Evolutionary conservation across 139 green algal genomes (phyloP).

Genomic region (Monoraphidium neglectum): DNA sequence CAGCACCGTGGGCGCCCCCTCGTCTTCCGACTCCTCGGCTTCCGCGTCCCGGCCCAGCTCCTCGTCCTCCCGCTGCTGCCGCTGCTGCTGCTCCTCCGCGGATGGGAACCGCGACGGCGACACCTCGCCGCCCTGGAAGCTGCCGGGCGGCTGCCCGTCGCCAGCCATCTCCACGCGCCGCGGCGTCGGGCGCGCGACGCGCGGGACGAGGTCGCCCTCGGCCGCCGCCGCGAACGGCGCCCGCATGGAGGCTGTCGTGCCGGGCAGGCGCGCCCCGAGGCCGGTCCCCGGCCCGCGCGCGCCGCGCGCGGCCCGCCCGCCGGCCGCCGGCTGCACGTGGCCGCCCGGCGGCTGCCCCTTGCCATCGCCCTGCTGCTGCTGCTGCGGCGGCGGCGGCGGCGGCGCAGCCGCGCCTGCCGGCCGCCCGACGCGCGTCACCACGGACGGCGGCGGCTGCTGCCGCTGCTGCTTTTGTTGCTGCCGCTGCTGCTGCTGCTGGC

Average conservation of each 20-base stretch:
- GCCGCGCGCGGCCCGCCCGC: neutral
- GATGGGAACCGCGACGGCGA: neutral
- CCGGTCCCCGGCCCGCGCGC: neutral
- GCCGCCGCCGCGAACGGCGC: too few relatives aligned
- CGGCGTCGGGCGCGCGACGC: too few relatives aligned
- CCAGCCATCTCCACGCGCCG: too few relatives aligned
- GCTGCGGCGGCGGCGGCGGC: neutral
- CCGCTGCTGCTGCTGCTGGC: constrained; percentile 8
- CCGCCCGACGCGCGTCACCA: neutral
- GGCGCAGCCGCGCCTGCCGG: neutral
- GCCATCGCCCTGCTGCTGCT: neutral
- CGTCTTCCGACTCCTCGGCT: neutral
- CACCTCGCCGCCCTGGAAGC: neutral
- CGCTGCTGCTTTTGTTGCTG: neutral
- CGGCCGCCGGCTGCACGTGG: too few relatives aligned
- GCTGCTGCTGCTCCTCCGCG: neutral
- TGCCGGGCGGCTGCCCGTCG: too few relatives aligned
- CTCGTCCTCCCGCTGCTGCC: neutral
- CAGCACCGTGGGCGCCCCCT: neutral
- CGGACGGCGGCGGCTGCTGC: constrained; percentile 6
- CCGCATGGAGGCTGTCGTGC: too few relatives aligned
- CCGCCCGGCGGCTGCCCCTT: too few relatives aligned
- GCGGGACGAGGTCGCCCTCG: too few relatives aligned
- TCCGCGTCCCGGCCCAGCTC: neutral
- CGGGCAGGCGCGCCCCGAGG: too few relatives aligned